Evolutionary conservation across 2,329 filamentous ascomycete genomes (phyloP), one percentile per base, ranked within the genome.

Genomic region (Ophiognomonia clavigignenti-juglandacearum): DNA sequence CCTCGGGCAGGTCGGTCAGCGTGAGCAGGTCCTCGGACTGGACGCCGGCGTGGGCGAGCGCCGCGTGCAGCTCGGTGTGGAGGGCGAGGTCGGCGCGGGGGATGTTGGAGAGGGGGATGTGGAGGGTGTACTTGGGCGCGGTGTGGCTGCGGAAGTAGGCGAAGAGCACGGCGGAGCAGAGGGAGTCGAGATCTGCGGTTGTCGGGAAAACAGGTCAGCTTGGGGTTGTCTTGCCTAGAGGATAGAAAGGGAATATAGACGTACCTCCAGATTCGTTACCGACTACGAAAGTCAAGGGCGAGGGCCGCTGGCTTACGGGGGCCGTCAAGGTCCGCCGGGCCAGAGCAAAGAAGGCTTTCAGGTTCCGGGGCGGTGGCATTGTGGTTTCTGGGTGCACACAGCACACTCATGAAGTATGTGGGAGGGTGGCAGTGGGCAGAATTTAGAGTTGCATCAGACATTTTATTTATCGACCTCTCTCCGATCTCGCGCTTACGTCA

Each of bases 81-180:
- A 92, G 71, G 14, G 71, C 65, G 23, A 95, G 74, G 60, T 90
- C 88, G 4, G 75, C 70, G 37, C 78, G 75, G 2, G 78, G 76
- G 13, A 93, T 76, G 61, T 91, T 87, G 49, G 83, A 79, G 37
- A 95, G 68, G 14, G 88, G 88, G 39, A 92, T 80, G 60, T 88
- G 83, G 29, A 86, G 68, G 19, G 61, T 66, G 47, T 74, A 69
- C 11, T 70, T 71, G 34, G 51, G 51, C 4, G 77, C 67, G 4
- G 74, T 62, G 59, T 82, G 75, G 27, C 80, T 85, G 53, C 81
- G 79, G 31, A 92, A 70, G 64, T 91, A 93, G 47, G 88, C 85
- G 50, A 85, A 80, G 22, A 91, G 66, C 16, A 93, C 67, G 22
- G 87, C 80, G 23, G 81, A 85, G 63, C 85, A 87, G 55, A 93